phyloP scores from a whole-genome alignment of 106 monocot species.

The Allium cepa region DNA sequence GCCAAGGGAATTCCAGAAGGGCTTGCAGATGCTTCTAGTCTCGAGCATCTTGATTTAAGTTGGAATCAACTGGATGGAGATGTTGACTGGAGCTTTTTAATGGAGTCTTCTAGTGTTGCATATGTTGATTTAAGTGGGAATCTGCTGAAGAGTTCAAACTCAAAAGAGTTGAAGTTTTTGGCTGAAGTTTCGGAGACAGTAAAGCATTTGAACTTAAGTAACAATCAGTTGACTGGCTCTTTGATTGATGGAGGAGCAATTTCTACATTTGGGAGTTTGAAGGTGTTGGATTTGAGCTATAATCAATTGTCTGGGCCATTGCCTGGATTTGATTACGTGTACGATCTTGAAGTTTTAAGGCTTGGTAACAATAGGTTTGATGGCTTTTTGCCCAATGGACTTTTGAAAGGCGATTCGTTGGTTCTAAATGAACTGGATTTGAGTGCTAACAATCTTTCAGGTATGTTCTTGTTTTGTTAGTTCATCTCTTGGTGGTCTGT shows the following conservation, averaged over 20 bases:
- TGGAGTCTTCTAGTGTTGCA: constrained; percentile 52
- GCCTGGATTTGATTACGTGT: constrained; percentile 93
- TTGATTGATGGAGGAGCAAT: constrained; percentile 69
- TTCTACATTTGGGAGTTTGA: constrained; percentile 95
- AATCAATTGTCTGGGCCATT: constrained; percentile 76
- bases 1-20: constrained; percentile 25
- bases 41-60: constrained; percentile 66
- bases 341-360: constrained; percentile 89
- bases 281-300: constrained; percentile 87
- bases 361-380: constrained; percentile 74
- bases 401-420: constrained; percentile 80
- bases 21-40: constrained; percentile 26
- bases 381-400: constrained; percentile 71
- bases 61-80: constrained; percentile 78
- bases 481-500: too few species aligned
- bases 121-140: constrained; percentile 90
- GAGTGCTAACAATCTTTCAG: constrained; percentile 90
- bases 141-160: constrained; percentile 42
- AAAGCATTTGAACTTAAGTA: constrained; percentile 82
- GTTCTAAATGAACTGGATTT: constrained; percentile 85
- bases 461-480: constrained; percentile 17
- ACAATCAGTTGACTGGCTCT: constrained; percentile 73
- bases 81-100: constrained; percentile 83
- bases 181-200: constrained; percentile 74
- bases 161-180: constrained; percentile 75